Conservation (phyloP, 176 grass and related monocot genomes). For the Zea mays region DNA sequence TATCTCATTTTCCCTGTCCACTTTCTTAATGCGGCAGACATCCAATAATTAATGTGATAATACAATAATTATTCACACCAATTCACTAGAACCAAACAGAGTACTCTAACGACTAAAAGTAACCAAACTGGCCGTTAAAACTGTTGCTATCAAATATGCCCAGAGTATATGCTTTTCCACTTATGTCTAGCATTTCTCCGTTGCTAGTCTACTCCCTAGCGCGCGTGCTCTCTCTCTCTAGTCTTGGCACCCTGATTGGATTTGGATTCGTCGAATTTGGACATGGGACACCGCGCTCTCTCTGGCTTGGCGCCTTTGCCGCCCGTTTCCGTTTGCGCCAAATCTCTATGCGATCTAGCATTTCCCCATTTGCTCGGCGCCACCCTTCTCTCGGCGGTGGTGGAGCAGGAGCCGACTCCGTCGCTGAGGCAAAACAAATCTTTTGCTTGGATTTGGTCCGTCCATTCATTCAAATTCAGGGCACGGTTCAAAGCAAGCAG, state of each 20-base stretch:
- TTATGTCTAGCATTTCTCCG: no score
- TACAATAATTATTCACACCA: no score
- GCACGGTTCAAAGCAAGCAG: not conserved
- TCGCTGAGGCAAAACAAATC: not conserved
- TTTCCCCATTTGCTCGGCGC: conserved; percentile 33
- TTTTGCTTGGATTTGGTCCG: conserved; percentile 38
- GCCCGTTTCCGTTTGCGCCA: not conserved
- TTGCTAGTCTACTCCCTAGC: no score
- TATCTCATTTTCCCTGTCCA: no score
- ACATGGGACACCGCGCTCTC: not conserved
- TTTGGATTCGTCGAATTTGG: not conserved
- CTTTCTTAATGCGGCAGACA: no score
- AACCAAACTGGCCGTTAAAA: no score
- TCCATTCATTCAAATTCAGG: not conserved
- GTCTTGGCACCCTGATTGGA: not conserved
- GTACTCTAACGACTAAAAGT: no score
- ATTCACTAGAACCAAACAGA: no score
- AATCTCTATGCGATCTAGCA: conserved; percentile 45
- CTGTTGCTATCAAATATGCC: no score
- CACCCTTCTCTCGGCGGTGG: not conserved
- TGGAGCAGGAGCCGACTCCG: not conserved
- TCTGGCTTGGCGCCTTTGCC: not conserved
- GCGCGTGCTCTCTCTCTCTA: not conserved
- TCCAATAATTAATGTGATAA: no score
- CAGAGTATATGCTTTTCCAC: no score